These are phyloP conservation scores for Cercophora newfieldiana DNA, from an alignment of 495 filamentous ascomycete species.

Conservation along the genomic window DNA sequence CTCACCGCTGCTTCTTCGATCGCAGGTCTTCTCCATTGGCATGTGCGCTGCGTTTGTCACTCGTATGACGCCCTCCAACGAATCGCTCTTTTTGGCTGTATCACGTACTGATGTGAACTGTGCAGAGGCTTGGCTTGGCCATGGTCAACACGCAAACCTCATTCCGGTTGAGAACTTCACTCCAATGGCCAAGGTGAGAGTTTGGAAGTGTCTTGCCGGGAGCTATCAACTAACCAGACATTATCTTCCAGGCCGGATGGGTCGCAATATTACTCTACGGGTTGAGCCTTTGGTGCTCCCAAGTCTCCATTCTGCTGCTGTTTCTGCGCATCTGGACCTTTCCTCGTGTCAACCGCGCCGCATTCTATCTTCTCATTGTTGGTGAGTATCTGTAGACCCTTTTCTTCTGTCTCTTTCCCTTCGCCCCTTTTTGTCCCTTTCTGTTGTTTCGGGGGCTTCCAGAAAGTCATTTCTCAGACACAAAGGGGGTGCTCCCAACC, in stretches of 20 bases:
- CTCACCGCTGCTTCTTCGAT: too few species aligned
- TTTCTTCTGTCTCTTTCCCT: too few species aligned
- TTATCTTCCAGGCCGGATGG: background rate
- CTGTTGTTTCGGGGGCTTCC: too few species aligned
- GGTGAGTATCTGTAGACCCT: too few species aligned
- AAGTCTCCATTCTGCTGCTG: constrained; percentile 10
- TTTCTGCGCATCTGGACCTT: constrained; percentile 6
- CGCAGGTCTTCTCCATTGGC: background rate
- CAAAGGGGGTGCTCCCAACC: too few species aligned
- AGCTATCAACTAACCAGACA: background rate
- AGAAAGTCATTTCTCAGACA: too few species aligned
- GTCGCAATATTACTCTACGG: background rate
- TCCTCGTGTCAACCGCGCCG: background rate
- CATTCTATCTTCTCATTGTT: background rate
- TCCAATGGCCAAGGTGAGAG: background rate
- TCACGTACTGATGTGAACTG: too few species aligned
- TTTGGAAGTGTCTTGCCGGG: background rate
- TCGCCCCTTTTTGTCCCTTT: too few species aligned
- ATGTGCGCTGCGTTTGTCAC: background rate
- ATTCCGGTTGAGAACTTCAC: constrained; percentile 2
- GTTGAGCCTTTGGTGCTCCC: constrained; percentile 6
- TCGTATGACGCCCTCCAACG: background rate
- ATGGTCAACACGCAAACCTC: background rate
- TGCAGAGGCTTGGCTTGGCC: background rate
- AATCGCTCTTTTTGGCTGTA: too few species aligned